phyloP scores from a whole-genome alignment of 805 yeast species.

The Zygosaccharomyces gambellarensis region DNA sequence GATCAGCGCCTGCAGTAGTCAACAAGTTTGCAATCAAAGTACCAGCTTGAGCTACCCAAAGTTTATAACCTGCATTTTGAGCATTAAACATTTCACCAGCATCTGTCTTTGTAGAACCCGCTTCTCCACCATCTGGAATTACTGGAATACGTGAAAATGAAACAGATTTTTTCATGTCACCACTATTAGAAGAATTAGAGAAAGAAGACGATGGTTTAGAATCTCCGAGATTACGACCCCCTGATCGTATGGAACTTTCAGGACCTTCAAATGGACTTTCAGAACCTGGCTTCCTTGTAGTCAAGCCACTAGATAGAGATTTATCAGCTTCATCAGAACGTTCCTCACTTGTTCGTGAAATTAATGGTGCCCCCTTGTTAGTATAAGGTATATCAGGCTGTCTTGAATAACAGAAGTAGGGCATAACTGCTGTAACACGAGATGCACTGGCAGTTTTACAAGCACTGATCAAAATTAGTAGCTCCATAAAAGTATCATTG shows the following conservation, averaged over 20 bases:
- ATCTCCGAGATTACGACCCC: constrained; percentile 13
- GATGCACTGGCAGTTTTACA: constrained; percentile 88
- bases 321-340: constrained; percentile 34
- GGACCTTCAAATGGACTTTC: constrained; percentile 18
- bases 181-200: not conserved
- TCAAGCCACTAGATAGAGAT: constrained; percentile 42
- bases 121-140: constrained; percentile 35
- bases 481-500: constrained; percentile 79
- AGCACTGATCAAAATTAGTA: constrained; percentile 81
- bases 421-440: constrained; percentile 85
- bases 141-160: constrained; percentile 34
- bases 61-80: constrained; percentile 67
- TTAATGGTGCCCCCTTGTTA: constrained; percentile 66
- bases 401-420: constrained; percentile 90
- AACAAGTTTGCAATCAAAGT: constrained; percentile 83
- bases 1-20: constrained; percentile 92
- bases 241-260: constrained; percentile 20
- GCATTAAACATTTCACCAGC: constrained; percentile 37
- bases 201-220: constrained; percentile 11
- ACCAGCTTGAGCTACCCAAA: constrained; percentile 96
- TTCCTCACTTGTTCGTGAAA: constrained; percentile 40
- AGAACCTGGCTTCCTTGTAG: constrained; percentile 26
- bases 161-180: constrained; percentile 16
- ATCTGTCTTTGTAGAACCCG: constrained; percentile 19
- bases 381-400: constrained; percentile 92